phyloP scores from a whole-genome alignment of 768 basidiomycete species.

The Tricholoma sp. region DNA sequence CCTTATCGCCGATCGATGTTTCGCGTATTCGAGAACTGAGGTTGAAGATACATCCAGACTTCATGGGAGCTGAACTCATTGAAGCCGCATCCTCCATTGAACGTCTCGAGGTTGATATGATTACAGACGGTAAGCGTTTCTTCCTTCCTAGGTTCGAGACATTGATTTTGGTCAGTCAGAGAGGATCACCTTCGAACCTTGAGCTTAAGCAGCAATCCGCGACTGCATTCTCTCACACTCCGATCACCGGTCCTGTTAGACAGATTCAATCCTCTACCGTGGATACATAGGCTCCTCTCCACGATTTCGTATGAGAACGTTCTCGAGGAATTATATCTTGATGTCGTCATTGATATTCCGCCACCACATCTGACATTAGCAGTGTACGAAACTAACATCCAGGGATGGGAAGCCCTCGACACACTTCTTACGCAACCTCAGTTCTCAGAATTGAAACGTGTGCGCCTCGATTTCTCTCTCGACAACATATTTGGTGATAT shows the following conservation, averaged over 20 bases:
- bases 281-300: slow-evolving; percentile 18
- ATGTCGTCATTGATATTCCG: slow-evolving; percentile 19
- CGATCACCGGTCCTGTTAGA: slow-evolving; percentile 17
- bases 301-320: slow-evolving; percentile 11
- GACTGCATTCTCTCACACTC: slow-evolving; percentile 15
- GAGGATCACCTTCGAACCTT: slow-evolving; percentile 7
- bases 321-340: slow-evolving; percentile 16
- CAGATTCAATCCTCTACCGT: slow-evolving; percentile 20
- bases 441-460: slow-evolving; percentile 15
- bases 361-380: slow-evolving; percentile 17
- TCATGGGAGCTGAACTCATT: neutral
- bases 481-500: slow-evolving; percentile 8
- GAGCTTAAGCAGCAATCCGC: slow-evolving; percentile 7
- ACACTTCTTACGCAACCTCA: slow-evolving; percentile 16
- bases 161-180: slow-evolving; percentile 15
- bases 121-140: slow-evolving; percentile 6
- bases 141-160: slow-evolving; percentile 7
- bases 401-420: slow-evolving; percentile 19
- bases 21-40: neutral
- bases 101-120: slow-evolving; percentile 5
- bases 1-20: slow-evolving; percentile 4
- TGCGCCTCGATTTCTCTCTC: slow-evolving; percentile 11
- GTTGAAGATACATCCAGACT: neutral
- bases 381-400: slow-evolving; percentile 13
- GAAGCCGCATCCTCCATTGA: neutral